Evolutionary conservation across 179 eudicot species (phyloP), one percentile per base, ranked within the genome.

Genomic region (Silene vulgaris): DNA sequence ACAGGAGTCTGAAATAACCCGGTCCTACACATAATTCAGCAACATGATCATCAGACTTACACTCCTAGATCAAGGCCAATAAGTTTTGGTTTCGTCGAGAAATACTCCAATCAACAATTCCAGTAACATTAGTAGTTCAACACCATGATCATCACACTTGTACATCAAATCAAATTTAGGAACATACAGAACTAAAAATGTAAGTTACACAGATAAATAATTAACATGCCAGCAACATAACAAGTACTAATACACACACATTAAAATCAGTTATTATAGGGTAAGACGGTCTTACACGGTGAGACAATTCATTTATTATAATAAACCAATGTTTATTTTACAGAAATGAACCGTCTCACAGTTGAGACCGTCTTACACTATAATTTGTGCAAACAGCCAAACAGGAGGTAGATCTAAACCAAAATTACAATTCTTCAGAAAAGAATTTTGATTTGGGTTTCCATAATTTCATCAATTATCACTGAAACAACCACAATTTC

Each of bases 1-100:
- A 77, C 84, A 21, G 93, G 81, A 80, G 86, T 82, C 20, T 87
- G 97, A 84, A 88, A 82, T 70, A 82, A 69, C 48, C 88, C 86
- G 71, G 97, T 88, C 87, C 97, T 93, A 84, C 74, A 32, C 71
- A 76, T 59, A 61, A 48, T 73, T 73, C 77, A 79, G n/a, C 13
- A 61, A 71, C 45, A 68, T 79, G 63, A 71, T 77, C 80, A 78
- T 64, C 75, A 72, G 32, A 74, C 75, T 52, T 68, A 30, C 72
- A 70, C 43, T 37, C 1, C 8, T 37, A 37, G 8, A 32, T 37
- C 43, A 37, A 5, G 43, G 8, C 43, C 3, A 35, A 35, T 2
- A 35, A 35, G 5, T 35, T 4, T 5, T 2, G 3, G 40, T 35
- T 35, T 4, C 40, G 5, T 6, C 73, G 66, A 72, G n/a, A 28